A percentile compares a stretch with the other conserved stretches of the same genome.
phyloP scores from a whole-genome alignment of 2,329 filamentous ascomycete species.

The Pyrenophora tritici-repentis region DNA sequence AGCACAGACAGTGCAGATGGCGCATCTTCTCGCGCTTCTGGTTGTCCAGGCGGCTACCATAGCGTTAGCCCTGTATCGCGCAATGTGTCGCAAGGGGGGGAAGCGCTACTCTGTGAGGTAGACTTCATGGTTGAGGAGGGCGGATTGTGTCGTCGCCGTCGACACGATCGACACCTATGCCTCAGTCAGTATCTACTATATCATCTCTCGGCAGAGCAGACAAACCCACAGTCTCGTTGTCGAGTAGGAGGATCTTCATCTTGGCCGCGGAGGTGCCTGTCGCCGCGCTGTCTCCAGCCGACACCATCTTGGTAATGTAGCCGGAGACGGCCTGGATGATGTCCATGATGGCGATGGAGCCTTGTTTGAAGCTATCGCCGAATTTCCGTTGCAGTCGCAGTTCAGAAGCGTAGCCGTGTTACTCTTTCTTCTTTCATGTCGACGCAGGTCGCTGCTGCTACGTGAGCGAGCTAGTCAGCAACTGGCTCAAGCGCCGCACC shows the following conservation, averaged over 20 bases:
- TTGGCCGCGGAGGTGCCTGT: conserved; percentile 74
- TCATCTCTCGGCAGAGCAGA: conserved; percentile 40
- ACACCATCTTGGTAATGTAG: conserved; percentile 96
- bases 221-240: conserved; percentile 80
- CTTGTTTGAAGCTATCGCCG: background rate
- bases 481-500: conserved; percentile 11
- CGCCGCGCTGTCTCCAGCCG: conserved; percentile 73
- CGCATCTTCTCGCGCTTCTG: conserved; percentile 93
- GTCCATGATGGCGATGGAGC: conserved; percentile 68
- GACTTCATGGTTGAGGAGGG: conserved; percentile 92
- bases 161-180: conserved; percentile 82
- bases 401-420: background rate
- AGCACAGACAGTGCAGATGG: conserved; percentile 89
- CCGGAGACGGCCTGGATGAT: conserved; percentile 89
- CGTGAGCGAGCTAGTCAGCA: background rate
- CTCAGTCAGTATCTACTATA: conserved; percentile 20
- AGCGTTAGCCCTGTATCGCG: conserved; percentile 25
- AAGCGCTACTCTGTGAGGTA: conserved; percentile 80
- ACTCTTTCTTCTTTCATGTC: conserved; percentile 7
- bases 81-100: conserved; percentile 3
- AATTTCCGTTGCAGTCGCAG: background rate
- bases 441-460: conserved; percentile 8
- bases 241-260: conserved; percentile 97
- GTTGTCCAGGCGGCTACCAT: conserved; percentile 76
- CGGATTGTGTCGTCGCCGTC: conserved; percentile 92